Evolutionary conservation across 306 rosid genomes (phyloP), one percentile per base, ranked within the genome.

Genomic region (Inga oerstediana): DNA sequence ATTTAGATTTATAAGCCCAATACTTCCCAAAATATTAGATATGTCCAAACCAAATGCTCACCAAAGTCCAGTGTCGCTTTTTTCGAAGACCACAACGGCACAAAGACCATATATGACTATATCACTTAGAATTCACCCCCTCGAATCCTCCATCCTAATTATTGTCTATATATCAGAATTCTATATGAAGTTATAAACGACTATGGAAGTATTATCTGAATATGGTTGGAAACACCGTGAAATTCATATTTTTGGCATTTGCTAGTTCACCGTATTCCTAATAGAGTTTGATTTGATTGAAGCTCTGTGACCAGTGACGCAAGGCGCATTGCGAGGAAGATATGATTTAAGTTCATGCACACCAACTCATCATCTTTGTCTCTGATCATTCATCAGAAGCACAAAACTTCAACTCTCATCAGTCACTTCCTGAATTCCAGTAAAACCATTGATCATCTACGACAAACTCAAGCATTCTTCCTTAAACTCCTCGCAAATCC

Each of bases 381-480:
- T 71, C 78, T 43, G 69, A 76, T 46, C 51, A 34, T 69, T 24
- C 64, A n/a, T 58, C 70, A 75, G 20, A 65, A 51, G 20, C 75
- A 67, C 84, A 75, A 69, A 22, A 52, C 46, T 68, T 32, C 80
- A 51, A 15, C 30, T 54, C 54, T 43, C 52, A 48, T 81, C 70
- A 82, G 64, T 10, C 84, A 77, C 17, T 77, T 71, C 62, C 85
- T 88, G 69, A 79, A 73, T 19, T 8, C 34, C 22, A 72, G 86
- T 80, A 83, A 79, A 79, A 80, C 85, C 76, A 69, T 80, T 51
- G 46, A 41, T 74, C 83, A 93, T 79, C 88, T 91, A 0, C 87
- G 88, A 83, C 90, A 89, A 84, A 86, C 79, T 27, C 93, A 93
- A 35, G 75, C 80, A 34, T 51, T 93, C 54, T 46, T 88, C 61